These are phyloP conservation scores for Scheffersomyces segobiensis DNA, from an alignment of 1,139 yeast genomes.

Conservation along the genomic window DNA sequence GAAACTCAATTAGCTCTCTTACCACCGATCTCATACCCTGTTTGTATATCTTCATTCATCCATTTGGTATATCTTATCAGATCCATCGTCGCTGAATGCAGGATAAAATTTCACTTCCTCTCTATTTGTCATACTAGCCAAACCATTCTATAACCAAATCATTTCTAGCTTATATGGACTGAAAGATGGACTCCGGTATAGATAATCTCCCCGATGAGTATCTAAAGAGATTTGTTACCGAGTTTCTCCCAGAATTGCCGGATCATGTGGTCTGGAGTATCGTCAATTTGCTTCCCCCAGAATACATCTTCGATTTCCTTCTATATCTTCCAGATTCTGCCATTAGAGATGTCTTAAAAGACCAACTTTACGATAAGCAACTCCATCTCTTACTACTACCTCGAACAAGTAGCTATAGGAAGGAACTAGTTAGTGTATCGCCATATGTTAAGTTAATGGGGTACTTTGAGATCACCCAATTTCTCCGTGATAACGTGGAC, in stretches of 20 bases:
- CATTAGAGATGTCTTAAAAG: constrained; percentile 24
- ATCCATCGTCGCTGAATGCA: neutral
- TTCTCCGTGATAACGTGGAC: constrained; percentile 26
- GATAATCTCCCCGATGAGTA: neutral
- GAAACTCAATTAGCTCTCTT: no score
- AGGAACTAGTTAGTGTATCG: neutral
- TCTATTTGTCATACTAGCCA: neutral
- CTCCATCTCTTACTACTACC: constrained; percentile 19
- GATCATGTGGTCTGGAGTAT: constrained; percentile 27
- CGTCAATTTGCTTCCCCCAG: constrained; percentile 23
- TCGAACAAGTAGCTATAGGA: neutral
- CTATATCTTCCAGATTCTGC: constrained; percentile 9
- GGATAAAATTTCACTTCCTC: neutral
- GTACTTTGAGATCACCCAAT: constrained; percentile 34
- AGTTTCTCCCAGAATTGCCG: constrained; percentile 26
- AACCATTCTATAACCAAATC: neutral
- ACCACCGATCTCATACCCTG: neutral
- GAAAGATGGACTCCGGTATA: neutral
- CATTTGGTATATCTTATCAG: neutral
- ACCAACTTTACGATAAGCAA: constrained; percentile 29
- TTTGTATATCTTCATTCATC: neutral
- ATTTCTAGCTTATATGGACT: neutral
- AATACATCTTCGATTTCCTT: constrained; percentile 28
- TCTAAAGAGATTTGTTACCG: constrained; percentile 9
- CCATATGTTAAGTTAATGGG: constrained; percentile 23